A percentile compares a stretch with the other conserved stretches of the same genome.
Conservation (phyloP, 805 yeast genomes). For the Vanderwaltozyma yarrowii region DNA sequence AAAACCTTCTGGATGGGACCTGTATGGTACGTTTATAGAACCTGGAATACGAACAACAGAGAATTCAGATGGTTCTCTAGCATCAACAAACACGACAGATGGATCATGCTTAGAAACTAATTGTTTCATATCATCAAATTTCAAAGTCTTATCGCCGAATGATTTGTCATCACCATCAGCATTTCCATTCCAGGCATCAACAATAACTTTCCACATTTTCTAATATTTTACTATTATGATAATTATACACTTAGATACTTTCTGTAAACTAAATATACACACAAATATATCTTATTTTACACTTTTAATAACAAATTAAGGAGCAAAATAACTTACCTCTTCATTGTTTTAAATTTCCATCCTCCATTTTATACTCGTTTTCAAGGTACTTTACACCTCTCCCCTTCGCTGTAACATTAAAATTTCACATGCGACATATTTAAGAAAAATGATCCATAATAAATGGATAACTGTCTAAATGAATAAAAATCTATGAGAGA, state of each 20-base stretch:
- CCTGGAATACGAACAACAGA: slow-evolving; percentile 63
- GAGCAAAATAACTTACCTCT: too few species aligned
- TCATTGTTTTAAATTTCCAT: too few species aligned
- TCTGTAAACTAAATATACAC: too few species aligned
- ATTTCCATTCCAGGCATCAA: slow-evolving; percentile 23
- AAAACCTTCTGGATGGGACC: slow-evolving; percentile 77
- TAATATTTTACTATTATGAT: too few species aligned
- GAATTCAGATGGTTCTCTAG: slow-evolving; percentile 76
- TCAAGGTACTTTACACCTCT: too few species aligned
- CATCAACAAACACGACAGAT: slow-evolving; percentile 57
- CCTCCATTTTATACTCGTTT: too few species aligned
- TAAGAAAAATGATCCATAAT: too few species aligned
- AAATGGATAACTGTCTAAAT: background rate
- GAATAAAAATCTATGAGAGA: background rate
- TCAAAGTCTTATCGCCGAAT: slow-evolving; percentile 24
- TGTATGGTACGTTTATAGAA: slow-evolving; percentile 77
- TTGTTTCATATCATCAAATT: slow-evolving; percentile 42
- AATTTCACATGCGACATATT: too few species aligned
- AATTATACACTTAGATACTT: too few species aligned
- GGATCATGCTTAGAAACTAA: slow-evolving; percentile 34
- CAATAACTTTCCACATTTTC: slow-evolving; percentile 17
- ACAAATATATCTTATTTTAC: too few species aligned
- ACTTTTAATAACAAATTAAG: too few species aligned
- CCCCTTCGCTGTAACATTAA: too few species aligned
- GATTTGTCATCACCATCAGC: slow-evolving; percentile 2